Base-by-base conservation (phyloP, 345 rosid species). In the Syzygium aromaticum region DNA sequence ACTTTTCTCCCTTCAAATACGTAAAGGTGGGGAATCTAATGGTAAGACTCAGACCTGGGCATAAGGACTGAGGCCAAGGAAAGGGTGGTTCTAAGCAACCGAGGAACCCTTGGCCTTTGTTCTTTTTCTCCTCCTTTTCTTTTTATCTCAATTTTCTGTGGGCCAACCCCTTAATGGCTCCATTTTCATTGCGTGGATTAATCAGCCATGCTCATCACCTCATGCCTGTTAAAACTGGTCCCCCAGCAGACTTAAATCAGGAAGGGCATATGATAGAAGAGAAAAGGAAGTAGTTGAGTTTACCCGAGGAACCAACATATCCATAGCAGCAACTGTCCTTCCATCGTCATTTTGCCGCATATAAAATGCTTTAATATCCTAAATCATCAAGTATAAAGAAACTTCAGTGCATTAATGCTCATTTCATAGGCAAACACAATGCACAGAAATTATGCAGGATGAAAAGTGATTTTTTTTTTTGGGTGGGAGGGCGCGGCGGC, bases 301-400 rank as follows among this genome's bases (percentile, higher is more conserved):
- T 95, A 98, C 99, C 94, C 95, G 95, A 91, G 99, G 99, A 88
- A 98, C 99, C 63, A 98, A 90, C 98, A 98, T 88, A 92, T 98
- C 99, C 99, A 98, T 98, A 43, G 99, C 99, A 40, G 99, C 99
- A 59, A 98, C 99, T 53, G 99, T 98, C 92, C 94, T 98, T 52
- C 98, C 99, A 87, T 98, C 99, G 80, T 95, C 96, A 88, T 98
- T 98, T 92, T 95, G 95, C 77, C 99, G 95, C 99, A 98, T 96
- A 89, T 98, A 98, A 89, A 98, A 98, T 57, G 99, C 99, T 88
- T 98, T 98, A 88, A 98, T 98, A 87, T 95, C 99, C 97, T 94
- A 92, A 52, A 38, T 90, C 77, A 89, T 87, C 63, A 23, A 87
- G 40, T 86, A 83, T n/a, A 23, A 86, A 83, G 67, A 86, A 86